phyloP scores from a whole-genome alignment of 768 basidiomycete species.

The Phallus indusiatus region DNA sequence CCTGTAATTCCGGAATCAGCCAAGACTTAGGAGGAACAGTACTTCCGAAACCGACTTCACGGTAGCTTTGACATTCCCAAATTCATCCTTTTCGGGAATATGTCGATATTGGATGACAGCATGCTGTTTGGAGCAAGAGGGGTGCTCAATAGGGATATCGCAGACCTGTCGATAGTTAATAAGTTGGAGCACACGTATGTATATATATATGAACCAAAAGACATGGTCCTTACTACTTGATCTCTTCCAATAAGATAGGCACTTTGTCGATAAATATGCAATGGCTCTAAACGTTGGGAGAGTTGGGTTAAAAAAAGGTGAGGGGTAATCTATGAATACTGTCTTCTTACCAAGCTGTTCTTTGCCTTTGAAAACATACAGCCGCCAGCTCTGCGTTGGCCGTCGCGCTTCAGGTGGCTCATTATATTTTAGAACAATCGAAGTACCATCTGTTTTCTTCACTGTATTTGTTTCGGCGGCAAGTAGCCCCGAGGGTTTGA shows the following conservation, averaged over 20 bases:
- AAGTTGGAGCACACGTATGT: not conserved
- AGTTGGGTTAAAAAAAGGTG: not conserved
- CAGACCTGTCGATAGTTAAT: constrained; percentile 23
- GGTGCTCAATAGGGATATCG: constrained; percentile 82
- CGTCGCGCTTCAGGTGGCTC: constrained; percentile 98
- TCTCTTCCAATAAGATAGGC: constrained; percentile 93
- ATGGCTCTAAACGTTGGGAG: constrained; percentile 47
- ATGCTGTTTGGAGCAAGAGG: constrained; percentile 97
- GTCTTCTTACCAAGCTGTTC: constrained; percentile 76
- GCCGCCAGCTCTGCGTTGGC: constrained; percentile 79
- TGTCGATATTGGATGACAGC: constrained; percentile 95
- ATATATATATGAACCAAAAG: constrained; percentile 18
- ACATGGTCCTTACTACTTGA: constrained; percentile 54
- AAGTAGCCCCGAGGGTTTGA: constrained; percentile 76
- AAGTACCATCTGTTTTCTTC: constrained; percentile 57
- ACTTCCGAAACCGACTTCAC: constrained; percentile 58
- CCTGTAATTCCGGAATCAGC: constrained; percentile 30
- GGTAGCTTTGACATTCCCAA: constrained; percentile 62
- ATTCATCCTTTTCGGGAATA: constrained; percentile 80
- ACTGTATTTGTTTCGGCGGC: constrained; percentile 96
- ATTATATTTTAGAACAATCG: constrained; percentile 91
- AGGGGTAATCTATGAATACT: not conserved
- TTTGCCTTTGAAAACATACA: constrained; percentile 95
- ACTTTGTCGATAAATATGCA: constrained; percentile 90
- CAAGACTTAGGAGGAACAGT: constrained; percentile 1